Percentiles rank a stretch among this genome's conserved stretches.
Evolutionary conservation across 176 grass and related monocot species (phyloP).

Genomic region (Aegilops sharonensis): DNA sequence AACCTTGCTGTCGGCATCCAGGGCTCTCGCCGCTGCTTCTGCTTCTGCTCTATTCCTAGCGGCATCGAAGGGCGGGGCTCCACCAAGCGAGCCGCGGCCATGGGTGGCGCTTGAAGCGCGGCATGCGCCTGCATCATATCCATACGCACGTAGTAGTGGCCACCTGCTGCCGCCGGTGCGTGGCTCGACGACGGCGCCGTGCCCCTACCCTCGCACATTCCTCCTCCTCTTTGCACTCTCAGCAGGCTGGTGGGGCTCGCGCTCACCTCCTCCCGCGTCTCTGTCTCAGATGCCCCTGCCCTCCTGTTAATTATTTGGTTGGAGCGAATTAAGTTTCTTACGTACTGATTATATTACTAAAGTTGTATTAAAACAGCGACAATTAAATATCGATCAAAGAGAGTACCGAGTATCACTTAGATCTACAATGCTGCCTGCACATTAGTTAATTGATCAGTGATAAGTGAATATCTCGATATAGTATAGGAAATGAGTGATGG

Average conservation of each 20-base stretch:
- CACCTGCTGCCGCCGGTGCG: background rate
- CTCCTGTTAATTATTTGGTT: background rate
- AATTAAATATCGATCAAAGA: too few relatives aligned
- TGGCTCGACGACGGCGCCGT: background rate
- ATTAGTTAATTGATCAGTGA: too few relatives aligned
- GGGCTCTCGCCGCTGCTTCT: background rate
- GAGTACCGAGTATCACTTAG: too few relatives aligned
- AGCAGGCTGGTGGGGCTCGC: slow-evolving; percentile 30
- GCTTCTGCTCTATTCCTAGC: slow-evolving; percentile 19
- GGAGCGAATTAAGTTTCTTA: background rate
- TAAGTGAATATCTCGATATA: too few relatives aligned
- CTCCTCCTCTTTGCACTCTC: slow-evolving; percentile 18
- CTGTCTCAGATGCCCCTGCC: background rate
- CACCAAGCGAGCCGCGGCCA: background rate
- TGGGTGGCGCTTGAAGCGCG: background rate
- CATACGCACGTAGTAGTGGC: slow-evolving; percentile 21
- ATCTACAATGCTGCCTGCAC: too few relatives aligned
- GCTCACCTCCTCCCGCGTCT: background rate
- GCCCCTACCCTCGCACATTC: slow-evolving; percentile 24
- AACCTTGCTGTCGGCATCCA: background rate
- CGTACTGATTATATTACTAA: too few relatives aligned
- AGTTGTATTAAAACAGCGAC: too few relatives aligned
- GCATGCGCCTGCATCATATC: slow-evolving; percentile 26
- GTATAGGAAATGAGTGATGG: too few relatives aligned
- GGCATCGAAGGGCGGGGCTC: background rate